Conservation (phyloP, 148 eudicot genomes). For the Rhododendron henanense region DNA sequence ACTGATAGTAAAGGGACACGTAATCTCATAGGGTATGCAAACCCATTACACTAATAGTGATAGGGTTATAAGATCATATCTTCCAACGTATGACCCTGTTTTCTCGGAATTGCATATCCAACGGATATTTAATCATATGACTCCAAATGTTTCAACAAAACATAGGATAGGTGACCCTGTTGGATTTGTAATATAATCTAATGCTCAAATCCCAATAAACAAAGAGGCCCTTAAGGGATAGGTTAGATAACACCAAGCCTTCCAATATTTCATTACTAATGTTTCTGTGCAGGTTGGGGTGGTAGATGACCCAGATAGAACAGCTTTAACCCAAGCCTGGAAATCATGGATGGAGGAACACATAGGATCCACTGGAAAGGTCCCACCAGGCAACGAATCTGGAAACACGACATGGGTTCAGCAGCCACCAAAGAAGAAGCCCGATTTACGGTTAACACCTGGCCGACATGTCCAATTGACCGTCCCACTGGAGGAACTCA, state of each 20-base stretch:
- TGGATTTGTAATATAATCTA: background rate
- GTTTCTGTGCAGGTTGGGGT: constrained; percentile 51
- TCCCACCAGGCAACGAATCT: constrained; percentile 84
- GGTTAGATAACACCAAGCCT: background rate
- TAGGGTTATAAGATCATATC: background rate
- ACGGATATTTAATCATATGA: background rate
- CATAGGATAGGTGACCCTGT: background rate
- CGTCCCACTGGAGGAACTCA: constrained; percentile 76
- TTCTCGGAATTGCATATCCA: background rate
- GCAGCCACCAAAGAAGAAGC: constrained; percentile 67
- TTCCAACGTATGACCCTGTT: background rate
- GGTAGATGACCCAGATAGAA: constrained; percentile 67
- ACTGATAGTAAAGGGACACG: background rate
- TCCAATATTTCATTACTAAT: background rate
- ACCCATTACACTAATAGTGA: background rate
- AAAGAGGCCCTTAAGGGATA: background rate
- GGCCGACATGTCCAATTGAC: constrained; percentile 73
- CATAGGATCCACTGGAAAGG: constrained; percentile 68
- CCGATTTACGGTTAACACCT: constrained; percentile 81
- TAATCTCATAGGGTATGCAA: background rate
- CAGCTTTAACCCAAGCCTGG: constrained; percentile 88
- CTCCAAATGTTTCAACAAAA: background rate
- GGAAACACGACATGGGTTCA: constrained; percentile 85
- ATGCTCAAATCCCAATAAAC: background rate
- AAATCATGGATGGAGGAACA: constrained; percentile 99